phyloP scores from a whole-genome alignment of 306 rosid genomes.

The Cicer arietinum region DNA sequence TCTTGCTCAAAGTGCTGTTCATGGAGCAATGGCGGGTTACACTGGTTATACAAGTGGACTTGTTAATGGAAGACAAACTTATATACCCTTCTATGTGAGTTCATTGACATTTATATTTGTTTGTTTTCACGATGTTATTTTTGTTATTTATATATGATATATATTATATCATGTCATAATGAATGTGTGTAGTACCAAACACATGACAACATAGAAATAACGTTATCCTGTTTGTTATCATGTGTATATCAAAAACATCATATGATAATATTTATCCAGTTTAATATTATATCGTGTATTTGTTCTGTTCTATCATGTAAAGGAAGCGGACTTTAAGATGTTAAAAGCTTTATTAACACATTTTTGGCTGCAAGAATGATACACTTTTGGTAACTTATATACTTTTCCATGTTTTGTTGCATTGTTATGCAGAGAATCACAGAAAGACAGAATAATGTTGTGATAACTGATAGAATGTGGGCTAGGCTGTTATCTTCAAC shows the following conservation, averaged over 20 bases:
- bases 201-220: too few species aligned
- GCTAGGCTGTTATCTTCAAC: slow-evolving; percentile 96
- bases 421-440: slow-evolving; percentile 68
- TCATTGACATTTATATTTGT: slow-evolving; percentile 5
- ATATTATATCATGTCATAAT: too few species aligned
- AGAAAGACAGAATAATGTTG: slow-evolving; percentile 74
- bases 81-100: slow-evolving; percentile 88
- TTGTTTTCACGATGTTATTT: background rate
- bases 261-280: too few species aligned
- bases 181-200: too few species aligned
- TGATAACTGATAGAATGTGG: slow-evolving; percentile 98
- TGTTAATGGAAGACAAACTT: slow-evolving; percentile 91
- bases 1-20: slow-evolving; percentile 93
- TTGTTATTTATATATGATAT: too few species aligned
- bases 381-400: background rate
- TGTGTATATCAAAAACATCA: too few species aligned
- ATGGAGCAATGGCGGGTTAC: slow-evolving; percentile 99
- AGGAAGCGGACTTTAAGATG: too few species aligned
- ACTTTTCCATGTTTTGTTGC: slow-evolving; percentile 5
- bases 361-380: slow-evolving; percentile 22
- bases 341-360: background rate
- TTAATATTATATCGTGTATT: too few species aligned
- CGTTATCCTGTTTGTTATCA: too few species aligned
- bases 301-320: too few species aligned
- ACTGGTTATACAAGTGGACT: slow-evolving; percentile 82